A percentile compares a stretch with the other conserved stretches of the same genome.
Evolutionary conservation across 2,329 filamentous ascomycete genomes (phyloP).

Genomic region (Mariannaea elegans): DNA sequence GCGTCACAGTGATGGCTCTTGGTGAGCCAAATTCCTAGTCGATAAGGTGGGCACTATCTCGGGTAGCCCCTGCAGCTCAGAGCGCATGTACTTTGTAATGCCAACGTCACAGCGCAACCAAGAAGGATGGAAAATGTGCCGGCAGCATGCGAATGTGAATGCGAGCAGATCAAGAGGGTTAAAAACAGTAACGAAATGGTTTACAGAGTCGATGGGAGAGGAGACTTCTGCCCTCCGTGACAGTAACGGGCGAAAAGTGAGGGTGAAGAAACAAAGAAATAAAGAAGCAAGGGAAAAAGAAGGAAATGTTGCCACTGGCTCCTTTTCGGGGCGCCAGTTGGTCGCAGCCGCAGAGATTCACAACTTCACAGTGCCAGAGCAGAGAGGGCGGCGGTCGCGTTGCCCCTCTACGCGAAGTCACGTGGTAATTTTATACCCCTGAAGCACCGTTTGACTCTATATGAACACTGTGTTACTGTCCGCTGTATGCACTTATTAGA

Average conservation of each 20-base stretch:
- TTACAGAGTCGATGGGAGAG: neutral
- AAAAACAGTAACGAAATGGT: neutral
- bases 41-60: neutral
- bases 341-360: conserved; percentile 37
- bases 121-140: conserved; percentile 17
- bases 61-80: conserved; percentile 1
- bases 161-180: neutral
- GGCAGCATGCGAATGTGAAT: conserved; percentile 19
- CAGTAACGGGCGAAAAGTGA: conserved; percentile 10
- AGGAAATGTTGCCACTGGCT: conserved; percentile 40
- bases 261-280: neutral
- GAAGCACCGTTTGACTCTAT: conserved; percentile 20
- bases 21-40: neutral
- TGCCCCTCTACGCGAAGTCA: conserved; percentile 46
- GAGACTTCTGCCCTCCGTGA: neutral
- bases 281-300: neutral
- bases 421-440: conserved; percentile 32
- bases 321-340: conserved; percentile 34
- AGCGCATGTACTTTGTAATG: conserved; percentile 25
- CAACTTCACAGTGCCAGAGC: conserved; percentile 39
- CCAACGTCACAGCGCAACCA: conserved; percentile 21
- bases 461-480: conserved; percentile 15
- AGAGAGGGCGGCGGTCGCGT: conserved; percentile 29
- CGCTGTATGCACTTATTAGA: neutral
- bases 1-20: neutral